Conservation (phyloP, 306 rosid species). For the Dryas drummondii region DNA sequence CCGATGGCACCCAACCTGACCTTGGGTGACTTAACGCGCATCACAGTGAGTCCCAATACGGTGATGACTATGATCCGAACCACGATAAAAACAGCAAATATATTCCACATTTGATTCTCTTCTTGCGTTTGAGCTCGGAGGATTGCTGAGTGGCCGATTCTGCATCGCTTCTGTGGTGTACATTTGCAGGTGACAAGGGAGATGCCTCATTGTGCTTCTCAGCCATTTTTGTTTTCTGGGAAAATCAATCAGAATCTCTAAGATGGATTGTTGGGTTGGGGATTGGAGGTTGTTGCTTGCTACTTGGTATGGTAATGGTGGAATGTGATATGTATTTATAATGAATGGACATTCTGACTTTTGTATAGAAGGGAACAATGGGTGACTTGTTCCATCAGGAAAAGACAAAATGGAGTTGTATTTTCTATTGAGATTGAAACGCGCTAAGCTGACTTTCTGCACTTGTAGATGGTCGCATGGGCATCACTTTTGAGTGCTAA, state of each 20-base stretch:
- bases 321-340: constrained; percentile 11
- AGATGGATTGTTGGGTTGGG: constrained; percentile 1
- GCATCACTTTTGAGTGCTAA: background rate
- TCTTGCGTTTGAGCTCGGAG: constrained; percentile 29
- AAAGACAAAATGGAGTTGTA: constrained; percentile 10
- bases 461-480: constrained; percentile 8
- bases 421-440: no score
- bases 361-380: background rate
- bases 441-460: background rate
- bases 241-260: background rate
- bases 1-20: constrained; percentile 8
- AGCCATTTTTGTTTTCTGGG: constrained; percentile 16
- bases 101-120: constrained; percentile 25
- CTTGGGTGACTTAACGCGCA: constrained; percentile 24
- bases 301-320: no score
- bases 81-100: constrained; percentile 18
- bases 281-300: background rate
- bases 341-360: background rate
- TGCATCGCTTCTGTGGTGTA: constrained; percentile 8
- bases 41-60: constrained; percentile 14
- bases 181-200: constrained; percentile 30
- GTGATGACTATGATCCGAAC: constrained; percentile 26
- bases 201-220: constrained; percentile 11
- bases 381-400: constrained; percentile 9
- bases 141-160: constrained; percentile 5